These are phyloP conservation scores for Luzula sylvatica DNA, from an alignment of 176 grass and related monocot species.

Conservation along the genomic window DNA sequence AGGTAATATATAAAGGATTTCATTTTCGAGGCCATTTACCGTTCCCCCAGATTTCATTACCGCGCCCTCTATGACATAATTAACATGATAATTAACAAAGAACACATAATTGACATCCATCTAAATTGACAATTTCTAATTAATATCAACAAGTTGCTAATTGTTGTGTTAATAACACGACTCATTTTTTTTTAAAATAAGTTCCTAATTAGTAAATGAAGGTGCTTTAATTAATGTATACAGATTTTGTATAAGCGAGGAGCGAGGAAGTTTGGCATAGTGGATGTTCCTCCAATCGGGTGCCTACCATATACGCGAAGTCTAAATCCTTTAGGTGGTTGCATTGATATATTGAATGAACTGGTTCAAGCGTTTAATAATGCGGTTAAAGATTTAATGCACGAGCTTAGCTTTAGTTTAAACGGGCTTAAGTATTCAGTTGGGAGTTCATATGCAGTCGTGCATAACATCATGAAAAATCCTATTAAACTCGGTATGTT, in stretches of 20 bases:
- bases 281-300: constrained; percentile 81
- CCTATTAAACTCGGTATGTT: constrained; percentile 46
- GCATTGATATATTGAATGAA: constrained; percentile 66
- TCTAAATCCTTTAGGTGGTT: constrained; percentile 61
- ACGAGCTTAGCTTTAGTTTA: constrained; percentile 24
- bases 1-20: constrained; percentile 47
- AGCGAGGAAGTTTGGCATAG: constrained; percentile 61
- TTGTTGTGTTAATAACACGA: too few relatives aligned
- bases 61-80: too few relatives aligned
- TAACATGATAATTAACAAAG: too few relatives aligned
- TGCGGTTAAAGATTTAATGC: constrained; percentile 51
- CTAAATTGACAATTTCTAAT: too few relatives aligned
- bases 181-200: too few relatives aligned
- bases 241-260: constrained; percentile 60
- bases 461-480: constrained; percentile 70
- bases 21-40: not conserved
- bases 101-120: too few relatives aligned
- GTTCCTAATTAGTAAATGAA: too few relatives aligned
- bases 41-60: too few relatives aligned
- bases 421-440: constrained; percentile 65
- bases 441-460: constrained; percentile 76
- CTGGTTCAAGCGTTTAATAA: constrained; percentile 54
- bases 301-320: constrained; percentile 87
- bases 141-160: too few relatives aligned
- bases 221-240: not conserved